Percentiles rank a stretch among this genome's conserved stretches.
phyloP scores from a whole-genome alignment of 2,329 filamentous ascomycete genomes.

The Fonsecaea monophora region DNA sequence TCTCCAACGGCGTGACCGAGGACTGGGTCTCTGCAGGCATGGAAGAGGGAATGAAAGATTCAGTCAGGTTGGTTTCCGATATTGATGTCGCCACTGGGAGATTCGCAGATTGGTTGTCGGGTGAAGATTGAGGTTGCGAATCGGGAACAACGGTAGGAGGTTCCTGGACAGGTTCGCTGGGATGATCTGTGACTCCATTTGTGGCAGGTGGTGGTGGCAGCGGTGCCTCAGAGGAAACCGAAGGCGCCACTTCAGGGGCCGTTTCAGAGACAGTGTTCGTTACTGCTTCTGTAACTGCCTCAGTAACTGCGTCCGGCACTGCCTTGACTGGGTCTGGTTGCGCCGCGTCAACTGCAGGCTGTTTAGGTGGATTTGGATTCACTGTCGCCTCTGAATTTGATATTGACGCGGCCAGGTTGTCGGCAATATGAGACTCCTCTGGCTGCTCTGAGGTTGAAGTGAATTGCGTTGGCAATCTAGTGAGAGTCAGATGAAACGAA shows the following conservation, averaged over 20 bases:
- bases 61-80: slow-evolving; percentile 24
- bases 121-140: slow-evolving; percentile 30
- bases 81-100: slow-evolving; percentile 20
- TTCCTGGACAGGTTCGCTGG: slow-evolving; percentile 12
- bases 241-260: slow-evolving; percentile 7
- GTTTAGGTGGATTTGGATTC: slow-evolving; percentile 21
- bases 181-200: slow-evolving; percentile 22
- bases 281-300: slow-evolving; percentile 20
- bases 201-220: slow-evolving; percentile 13
- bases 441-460: slow-evolving; percentile 36
- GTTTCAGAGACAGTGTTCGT: slow-evolving; percentile 19
- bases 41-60: slow-evolving; percentile 37
- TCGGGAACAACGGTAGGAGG: slow-evolving; percentile 26
- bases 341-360: slow-evolving; percentile 13
- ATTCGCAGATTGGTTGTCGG: slow-evolving; percentile 9
- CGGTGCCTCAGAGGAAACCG: slow-evolving; percentile 2
- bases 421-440: slow-evolving; percentile 32
- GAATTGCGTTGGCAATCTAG: slow-evolving; percentile 39
- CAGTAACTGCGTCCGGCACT: slow-evolving; percentile 16
- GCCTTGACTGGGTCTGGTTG: slow-evolving; percentile 17
- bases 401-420: slow-evolving; percentile 38
- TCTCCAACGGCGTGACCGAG: slow-evolving; percentile 27
- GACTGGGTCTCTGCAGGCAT: slow-evolving; percentile 33
- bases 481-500: slow-evolving; percentile 26
- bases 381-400: slow-evolving; percentile 37